Evolutionary conservation across 75 land plant species (phyloP), one percentile per base, ranked within the genome.

Genomic region (Picea glauca): DNA sequence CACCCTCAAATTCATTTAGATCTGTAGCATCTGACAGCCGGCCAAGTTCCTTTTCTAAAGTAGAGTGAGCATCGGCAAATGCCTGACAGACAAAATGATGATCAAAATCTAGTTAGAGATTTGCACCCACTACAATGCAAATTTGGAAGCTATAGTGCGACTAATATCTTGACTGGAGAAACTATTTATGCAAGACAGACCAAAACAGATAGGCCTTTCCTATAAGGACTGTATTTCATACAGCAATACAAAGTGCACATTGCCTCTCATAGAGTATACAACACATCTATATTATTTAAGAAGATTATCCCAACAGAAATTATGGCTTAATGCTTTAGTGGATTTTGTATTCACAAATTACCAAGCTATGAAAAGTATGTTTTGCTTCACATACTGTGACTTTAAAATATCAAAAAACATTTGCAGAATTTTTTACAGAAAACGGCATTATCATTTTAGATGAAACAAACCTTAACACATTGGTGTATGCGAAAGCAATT

Each of bases 401-500:
- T 58, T 15, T 12, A 74, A 2, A 60, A 50, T 20, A 21, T 76
- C 64, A 17, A 75, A 46, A 8, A 60, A 4, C 26, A 65, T 21
- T 20, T 75, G 35, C 26, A 56, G 35, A 15, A 57, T 56, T 61
- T 18, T 61, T 3, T n/a, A 61, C 21, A 20, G 20, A 18, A 20
- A 62, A 20, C 20, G 20, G 20, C 63, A 62, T 18, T 21, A 8
- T 12, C 4, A 62, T 62, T 18, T 62, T 5, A 21, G 23, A 62
- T 62, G 21, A 21, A 62, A 75, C 81, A 76, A 23, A 93, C 99
- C 98, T 96, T 96, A 46, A 92, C 89, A 76, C 98, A 95, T 57
- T 96, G 99, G 81, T 93, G 96, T 72, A 96, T 94, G 11, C 99
- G 89, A 74, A 96, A 96, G 80, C 99, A 96, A 80, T 95, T 96